Conservation (phyloP, 2,329 filamentous ascomycete genomes). For the Talaromyces piceae region DNA sequence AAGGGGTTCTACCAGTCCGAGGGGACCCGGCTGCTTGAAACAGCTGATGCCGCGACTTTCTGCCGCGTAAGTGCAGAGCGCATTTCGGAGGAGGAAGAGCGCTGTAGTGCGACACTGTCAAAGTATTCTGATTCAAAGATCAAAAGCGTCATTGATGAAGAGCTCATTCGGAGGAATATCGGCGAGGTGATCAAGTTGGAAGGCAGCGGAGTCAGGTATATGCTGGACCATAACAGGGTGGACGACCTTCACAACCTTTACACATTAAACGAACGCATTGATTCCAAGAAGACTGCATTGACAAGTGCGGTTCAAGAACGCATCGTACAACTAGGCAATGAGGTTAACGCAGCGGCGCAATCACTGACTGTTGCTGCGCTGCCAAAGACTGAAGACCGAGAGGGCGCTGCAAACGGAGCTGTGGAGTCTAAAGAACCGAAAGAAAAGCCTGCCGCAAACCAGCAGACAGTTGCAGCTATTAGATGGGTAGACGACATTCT, state of each 20-base stretch:
- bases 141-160: slow-evolving; percentile 66
- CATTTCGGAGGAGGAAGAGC: slow-evolving; percentile 70
- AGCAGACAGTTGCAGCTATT: slow-evolving; percentile 79
- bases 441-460: slow-evolving; percentile 53
- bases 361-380: slow-evolving; percentile 50
- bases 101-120: slow-evolving; percentile 77
- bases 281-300: slow-evolving; percentile 63
- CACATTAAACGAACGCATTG: slow-evolving; percentile 68
- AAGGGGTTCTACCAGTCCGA: slow-evolving; percentile 67
- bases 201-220: slow-evolving; percentile 71
- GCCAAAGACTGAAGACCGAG: slow-evolving; percentile 24
- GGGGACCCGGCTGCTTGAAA: slow-evolving; percentile 64
- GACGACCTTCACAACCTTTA: slow-evolving; percentile 77
- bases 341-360: slow-evolving; percentile 64
- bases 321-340: slow-evolving; percentile 69
- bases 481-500: slow-evolving; percentile 94
- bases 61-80: slow-evolving; percentile 67
- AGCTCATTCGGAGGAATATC: slow-evolving; percentile 71
- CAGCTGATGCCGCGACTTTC: slow-evolving; percentile 75
- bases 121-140: slow-evolving; percentile 66
- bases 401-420: slow-evolving; percentile 43
- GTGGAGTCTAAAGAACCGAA: slow-evolving; percentile 40
- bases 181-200: slow-evolving; percentile 78
- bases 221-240: slow-evolving; percentile 83
- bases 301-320: slow-evolving; percentile 64